Base-by-base conservation (phyloP, 768 basidiomycete species). In the Floccularia luteovirens region DNA sequence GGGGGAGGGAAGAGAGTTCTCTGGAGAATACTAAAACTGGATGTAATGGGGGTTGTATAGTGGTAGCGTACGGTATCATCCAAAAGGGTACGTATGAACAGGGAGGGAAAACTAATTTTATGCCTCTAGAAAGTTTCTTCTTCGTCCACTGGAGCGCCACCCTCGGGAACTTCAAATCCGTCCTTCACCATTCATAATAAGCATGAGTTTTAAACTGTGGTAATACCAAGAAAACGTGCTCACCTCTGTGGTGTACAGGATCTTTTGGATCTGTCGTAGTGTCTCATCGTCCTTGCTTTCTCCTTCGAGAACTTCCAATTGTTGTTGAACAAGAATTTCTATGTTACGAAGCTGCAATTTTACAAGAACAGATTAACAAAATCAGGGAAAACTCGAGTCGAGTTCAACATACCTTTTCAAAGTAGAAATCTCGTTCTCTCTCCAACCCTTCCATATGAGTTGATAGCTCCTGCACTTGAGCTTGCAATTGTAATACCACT, bases 381-480 rank as follows among this genome's bases (percentile, higher is more conserved):
- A 1, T 19, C 21, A 21, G 32, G 8, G 10, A 12, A 10, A 39
- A 14, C 2, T 8, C 23, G 6, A 39, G 24, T 3, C 3, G 24
- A 31, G 24, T 10, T 27, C 27, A 21, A 51, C 72, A 34, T 49
- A 94, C 93, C 78, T 97, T 99, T 54, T 86, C 82, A 61, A 98
- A 99, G 64, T 99, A 99, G 61, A 99, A 98, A 59, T 98, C 93
- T 33, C 93, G 69, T 64, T 99, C 96, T 69, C 92, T 97, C 70
- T 98, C 92, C 27, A 98, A 66, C 1, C 89, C 88, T 56, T 93
- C 91, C 48, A 96, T 66, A 54, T 90, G 85, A 0, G 67, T 58
- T 24, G 77, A 76, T 67, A 96, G 70, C 46, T 98, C 96, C 46
- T 77, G 73, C 41, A 96, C 67, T 60, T 97, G 90, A 0, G 66